Evolutionary conservation across 2,329 filamentous ascomycete genomes (phyloP).

Genomic region (Furcasterigmium sp.): DNA sequence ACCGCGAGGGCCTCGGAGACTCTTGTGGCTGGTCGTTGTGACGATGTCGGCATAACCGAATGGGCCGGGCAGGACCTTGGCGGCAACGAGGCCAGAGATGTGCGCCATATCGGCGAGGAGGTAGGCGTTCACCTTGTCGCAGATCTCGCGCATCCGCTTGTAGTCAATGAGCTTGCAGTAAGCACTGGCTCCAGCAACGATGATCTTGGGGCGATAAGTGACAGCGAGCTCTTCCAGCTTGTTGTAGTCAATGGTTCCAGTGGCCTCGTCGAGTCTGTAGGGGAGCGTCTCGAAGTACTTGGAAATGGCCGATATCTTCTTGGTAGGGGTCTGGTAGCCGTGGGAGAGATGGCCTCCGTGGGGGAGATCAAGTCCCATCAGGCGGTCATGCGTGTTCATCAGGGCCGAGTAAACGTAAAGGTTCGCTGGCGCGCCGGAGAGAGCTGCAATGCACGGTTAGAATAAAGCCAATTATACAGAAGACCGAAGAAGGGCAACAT

Average conservation of each 20-base stretch:
- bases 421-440: constrained; percentile 72
- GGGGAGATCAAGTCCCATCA: constrained; percentile 95
- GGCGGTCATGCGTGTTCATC: constrained; percentile 84
- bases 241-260: constrained; percentile 92
- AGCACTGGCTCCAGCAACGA: constrained; percentile 90
- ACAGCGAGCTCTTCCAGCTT: constrained; percentile 81
- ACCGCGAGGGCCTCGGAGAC: constrained; percentile 86
- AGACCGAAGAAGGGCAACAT: not conserved
- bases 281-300: constrained; percentile 99
- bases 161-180: constrained; percentile 98
- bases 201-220: constrained; percentile 90
- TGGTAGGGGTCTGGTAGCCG: constrained; percentile 91
- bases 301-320: constrained; percentile 95
- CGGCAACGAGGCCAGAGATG: constrained; percentile 89
- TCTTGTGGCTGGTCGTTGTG: constrained; percentile 98
- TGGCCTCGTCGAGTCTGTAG: constrained; percentile 85
- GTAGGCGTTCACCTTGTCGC: constrained; percentile 88
- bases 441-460: constrained; percentile 43
- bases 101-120: constrained; percentile 95
- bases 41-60: constrained; percentile 91
- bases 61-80: constrained; percentile 83
- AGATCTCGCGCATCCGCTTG: constrained; percentile 82
- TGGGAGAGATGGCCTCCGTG: constrained; percentile 95
- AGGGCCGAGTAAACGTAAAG: constrained; percentile 94
- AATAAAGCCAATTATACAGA: not conserved